Percentiles rank a stretch among this genome's conserved stretches.
These are phyloP conservation scores for Tolypocladium endophyticum DNA, from an alignment of 2,329 filamentous ascomycete genomes.

Conservation along the genomic window DNA sequence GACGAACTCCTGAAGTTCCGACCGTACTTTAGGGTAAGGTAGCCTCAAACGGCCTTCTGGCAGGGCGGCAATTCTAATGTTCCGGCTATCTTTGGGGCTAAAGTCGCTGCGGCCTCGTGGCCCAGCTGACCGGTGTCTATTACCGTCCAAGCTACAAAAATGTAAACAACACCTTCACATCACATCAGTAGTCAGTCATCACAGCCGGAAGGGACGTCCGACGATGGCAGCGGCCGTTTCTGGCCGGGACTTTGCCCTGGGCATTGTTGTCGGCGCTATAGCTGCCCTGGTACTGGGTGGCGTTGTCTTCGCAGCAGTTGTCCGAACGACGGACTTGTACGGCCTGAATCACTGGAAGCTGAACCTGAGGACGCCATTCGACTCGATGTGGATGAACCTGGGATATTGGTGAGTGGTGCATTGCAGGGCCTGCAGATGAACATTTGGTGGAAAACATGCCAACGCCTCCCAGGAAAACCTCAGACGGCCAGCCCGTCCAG, in stretches of 20 bases:
- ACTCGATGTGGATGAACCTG: slow-evolving; percentile 54
- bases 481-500: slow-evolving; percentile 17
- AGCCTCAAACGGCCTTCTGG: too few species aligned
- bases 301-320: slow-evolving; percentile 6
- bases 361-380: slow-evolving; percentile 34
- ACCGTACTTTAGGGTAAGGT: too few species aligned
- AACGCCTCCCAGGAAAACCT: slow-evolving; percentile 14
- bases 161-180: neutral
- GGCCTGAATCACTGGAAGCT: slow-evolving; percentile 45
- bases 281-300: slow-evolving; percentile 8
- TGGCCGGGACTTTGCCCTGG: slow-evolving; percentile 15
- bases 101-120: neutral
- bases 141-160: too few species aligned
- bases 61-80: neutral
- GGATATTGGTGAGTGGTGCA: slow-evolving; percentile 40
- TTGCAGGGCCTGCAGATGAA: slow-evolving; percentile 3
- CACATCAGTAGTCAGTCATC: neutral
- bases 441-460: neutral
- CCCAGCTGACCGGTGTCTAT: too few species aligned
- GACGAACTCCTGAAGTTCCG: too few species aligned
- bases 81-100: neutral
- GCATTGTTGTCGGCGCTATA: slow-evolving; percentile 16
- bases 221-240: slow-evolving; percentile 2
- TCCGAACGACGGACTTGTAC: slow-evolving; percentile 26
- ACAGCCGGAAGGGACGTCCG: neutral